A percentile compares a stretch with the other conserved stretches of the same genome.
Evolutionary conservation across 2,329 filamentous ascomycete genomes (phyloP).

Genomic region (Nothophoma quercina): DNA sequence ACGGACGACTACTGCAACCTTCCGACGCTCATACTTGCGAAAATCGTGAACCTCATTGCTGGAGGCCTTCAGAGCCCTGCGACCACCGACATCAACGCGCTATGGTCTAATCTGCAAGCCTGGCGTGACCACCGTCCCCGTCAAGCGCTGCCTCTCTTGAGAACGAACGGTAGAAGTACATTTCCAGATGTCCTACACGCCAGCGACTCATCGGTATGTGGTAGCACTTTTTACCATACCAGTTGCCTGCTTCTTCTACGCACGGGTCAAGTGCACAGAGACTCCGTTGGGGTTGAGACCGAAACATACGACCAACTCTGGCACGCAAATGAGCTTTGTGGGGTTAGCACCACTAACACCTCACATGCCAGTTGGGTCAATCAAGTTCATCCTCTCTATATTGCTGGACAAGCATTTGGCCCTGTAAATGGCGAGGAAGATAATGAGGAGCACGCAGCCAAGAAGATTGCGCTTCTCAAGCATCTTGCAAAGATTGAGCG

Average conservation of each 20-base stretch:
- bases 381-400: slow-evolving; percentile 1
- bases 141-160: background rate
- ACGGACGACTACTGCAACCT: background rate
- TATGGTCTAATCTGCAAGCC: background rate
- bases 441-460: background rate
- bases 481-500: background rate
- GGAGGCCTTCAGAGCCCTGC: background rate
- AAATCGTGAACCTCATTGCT: background rate
- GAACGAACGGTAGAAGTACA: background rate
- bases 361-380: slow-evolving; percentile 5
- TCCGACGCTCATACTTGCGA: background rate
- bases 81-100: background rate
- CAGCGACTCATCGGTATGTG: background rate
- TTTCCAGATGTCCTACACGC: background rate
- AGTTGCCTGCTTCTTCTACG: background rate
- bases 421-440: background rate
- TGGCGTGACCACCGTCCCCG: background rate
- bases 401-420: background rate
- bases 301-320: background rate
- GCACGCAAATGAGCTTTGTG: slow-evolving; percentile 1
- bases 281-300: background rate
- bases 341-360: background rate
- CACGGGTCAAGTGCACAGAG: background rate
- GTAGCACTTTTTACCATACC: background rate
- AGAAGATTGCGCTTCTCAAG: slow-evolving; percentile 1